phyloP scores from a whole-genome alignment of 139 green algal genomes.

The Dunaliella sp. region DNA sequence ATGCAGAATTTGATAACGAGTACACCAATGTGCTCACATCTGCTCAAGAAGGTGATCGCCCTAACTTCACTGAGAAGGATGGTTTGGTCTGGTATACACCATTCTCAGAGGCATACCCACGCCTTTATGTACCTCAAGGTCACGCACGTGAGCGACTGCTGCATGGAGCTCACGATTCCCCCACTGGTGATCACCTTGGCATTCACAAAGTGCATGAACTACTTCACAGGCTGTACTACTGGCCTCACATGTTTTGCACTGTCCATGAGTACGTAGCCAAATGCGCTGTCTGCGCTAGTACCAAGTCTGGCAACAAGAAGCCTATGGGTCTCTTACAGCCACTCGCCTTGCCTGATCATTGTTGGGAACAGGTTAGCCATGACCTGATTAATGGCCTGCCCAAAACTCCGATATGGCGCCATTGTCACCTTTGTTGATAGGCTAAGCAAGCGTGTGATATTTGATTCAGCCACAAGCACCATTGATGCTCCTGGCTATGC shows the following conservation, averaged over 20 bases:
- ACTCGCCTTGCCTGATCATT: slow-evolving; percentile 32
- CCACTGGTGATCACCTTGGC: background rate
- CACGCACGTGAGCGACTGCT: background rate
- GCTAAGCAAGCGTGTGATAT: slow-evolving; percentile 51
- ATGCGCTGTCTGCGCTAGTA: slow-evolving; percentile 40
- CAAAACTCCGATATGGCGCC: slow-evolving; percentile 11
- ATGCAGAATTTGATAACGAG: background rate
- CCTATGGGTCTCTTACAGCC: slow-evolving; percentile 41
- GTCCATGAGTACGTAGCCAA: slow-evolving; percentile 24
- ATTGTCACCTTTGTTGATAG: slow-evolving; percentile 61
- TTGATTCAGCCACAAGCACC: slow-evolving; percentile 28
- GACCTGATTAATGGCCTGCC: slow-evolving; percentile 57
- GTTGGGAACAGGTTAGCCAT: slow-evolving; percentile 47
- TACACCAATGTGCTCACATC: background rate
- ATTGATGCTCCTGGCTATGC: slow-evolving; percentile 30
- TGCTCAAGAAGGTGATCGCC: background rate
- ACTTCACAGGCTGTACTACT: background rate
- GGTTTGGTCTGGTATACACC: background rate
- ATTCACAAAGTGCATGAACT: background rate
- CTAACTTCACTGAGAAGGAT: background rate
- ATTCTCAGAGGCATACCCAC: background rate
- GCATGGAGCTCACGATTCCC: background rate
- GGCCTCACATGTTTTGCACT: background rate
- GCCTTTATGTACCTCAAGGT: background rate
- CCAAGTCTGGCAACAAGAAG: slow-evolving; percentile 21